Evolutionary conservation across 148 eudicot species (phyloP).

Genomic region (Vaccinium corymbosum): DNA sequence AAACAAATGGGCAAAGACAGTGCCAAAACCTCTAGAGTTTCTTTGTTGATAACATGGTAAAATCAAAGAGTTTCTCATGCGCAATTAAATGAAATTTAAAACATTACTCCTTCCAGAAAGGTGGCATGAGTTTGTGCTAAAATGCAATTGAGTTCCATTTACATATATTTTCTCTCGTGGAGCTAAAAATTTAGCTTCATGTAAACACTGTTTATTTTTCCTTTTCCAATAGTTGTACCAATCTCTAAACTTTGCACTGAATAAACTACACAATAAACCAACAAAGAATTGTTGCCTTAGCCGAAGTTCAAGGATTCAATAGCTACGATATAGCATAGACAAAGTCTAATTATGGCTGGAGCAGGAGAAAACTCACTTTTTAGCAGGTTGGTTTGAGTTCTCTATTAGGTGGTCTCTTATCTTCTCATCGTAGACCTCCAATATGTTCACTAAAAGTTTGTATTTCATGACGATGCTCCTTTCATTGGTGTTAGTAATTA

Average conservation of each 20-base stretch:
- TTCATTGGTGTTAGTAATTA: conserved; percentile 8
- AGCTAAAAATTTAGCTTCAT: not conserved
- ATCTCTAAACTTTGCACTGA: not conserved
- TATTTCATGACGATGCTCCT: conserved; percentile 59
- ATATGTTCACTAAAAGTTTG: conserved; percentile 84
- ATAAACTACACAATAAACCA: not conserved
- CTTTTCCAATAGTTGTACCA: not conserved
- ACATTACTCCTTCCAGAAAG: not conserved
- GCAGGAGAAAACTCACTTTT: conserved; percentile 49
- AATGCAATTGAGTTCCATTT: not conserved
- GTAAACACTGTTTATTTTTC: not conserved
- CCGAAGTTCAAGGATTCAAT: not conserved
- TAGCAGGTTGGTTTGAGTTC: conserved; percentile 54
- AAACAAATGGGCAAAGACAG: not conserved
- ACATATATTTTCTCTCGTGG: not conserved
- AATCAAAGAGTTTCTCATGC: not conserved
- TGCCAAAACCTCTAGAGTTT: not conserved
- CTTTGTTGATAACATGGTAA: not conserved
- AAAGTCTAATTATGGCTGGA: not conserved
- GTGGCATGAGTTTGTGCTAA: not conserved
- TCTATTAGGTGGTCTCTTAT: conserved; percentile 77
- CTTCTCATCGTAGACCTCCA: conserved; percentile 96
- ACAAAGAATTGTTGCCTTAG: not conserved
- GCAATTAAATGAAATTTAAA: not conserved
- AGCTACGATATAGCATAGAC: not conserved